Percentiles rank a stretch among this genome's conserved stretches.
phyloP scores from a whole-genome alignment of 2,329 filamentous ascomycete genomes.

The Colletotrichum theobromicola region DNA sequence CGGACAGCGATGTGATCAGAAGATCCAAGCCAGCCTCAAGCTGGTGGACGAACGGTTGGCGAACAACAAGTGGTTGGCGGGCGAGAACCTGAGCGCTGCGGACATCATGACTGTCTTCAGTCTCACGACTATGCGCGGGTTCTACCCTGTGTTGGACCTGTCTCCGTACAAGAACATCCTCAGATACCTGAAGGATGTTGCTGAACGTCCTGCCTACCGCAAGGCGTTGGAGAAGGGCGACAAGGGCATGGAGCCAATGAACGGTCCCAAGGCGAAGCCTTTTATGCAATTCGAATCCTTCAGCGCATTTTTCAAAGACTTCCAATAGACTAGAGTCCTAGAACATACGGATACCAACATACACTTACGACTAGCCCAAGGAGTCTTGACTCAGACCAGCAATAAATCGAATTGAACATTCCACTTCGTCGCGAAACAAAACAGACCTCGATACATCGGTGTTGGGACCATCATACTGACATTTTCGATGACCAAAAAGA shows the following conservation, averaged over 20 bases:
- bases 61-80: conserved; percentile 60
- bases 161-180: conserved; percentile 46
- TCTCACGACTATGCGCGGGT: conserved; percentile 66
- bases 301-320: neutral
- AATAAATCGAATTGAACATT: neutral
- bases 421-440: neutral
- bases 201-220: conserved; percentile 49
- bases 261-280: neutral
- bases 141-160: conserved; percentile 46
- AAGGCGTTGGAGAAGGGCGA: conserved; percentile 55
- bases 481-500: neutral
- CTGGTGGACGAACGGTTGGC: conserved; percentile 54
- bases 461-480: neutral
- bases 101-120: conserved; percentile 69
- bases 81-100: conserved; percentile 66
- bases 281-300: conserved; percentile 10
- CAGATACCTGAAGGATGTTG: conserved; percentile 49
- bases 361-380: neutral
- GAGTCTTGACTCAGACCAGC: neutral
- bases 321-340: neutral
- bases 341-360: neutral
- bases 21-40: conserved; percentile 19
- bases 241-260: conserved; percentile 42
- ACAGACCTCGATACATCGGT: neutral
- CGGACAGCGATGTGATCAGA: neutral